Evolutionary conservation across 371 early-diverging fungal genomes (phyloP), one percentile per base, ranked within the genome.

Genomic region (Mucor velutinosus): DNA sequence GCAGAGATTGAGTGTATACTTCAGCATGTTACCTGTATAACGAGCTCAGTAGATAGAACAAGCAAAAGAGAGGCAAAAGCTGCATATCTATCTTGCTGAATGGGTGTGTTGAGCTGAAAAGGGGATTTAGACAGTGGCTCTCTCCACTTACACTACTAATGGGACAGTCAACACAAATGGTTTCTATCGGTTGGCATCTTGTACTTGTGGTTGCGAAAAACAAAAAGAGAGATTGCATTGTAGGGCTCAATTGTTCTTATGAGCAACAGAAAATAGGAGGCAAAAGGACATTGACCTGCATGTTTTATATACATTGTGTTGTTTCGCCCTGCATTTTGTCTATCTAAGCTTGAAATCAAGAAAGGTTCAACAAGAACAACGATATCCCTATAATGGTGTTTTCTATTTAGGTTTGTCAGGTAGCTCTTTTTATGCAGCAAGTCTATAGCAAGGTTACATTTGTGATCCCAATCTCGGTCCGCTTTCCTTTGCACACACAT

Each of bases 21-120:
- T 17, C 5, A 25, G 25, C 12, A 27, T 27, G 21, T 41, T 17
- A 61, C 66, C 65, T 65, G 32, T 70, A 58, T 43, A 70, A 60
- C 14, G 60, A 65, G 43, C 60, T 53, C 12, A 70, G 55, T 17
- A 70, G 32, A 55, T 60, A 60, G 43, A 65, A 65, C 11, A 53
- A 15, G 32, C 70, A 70, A 23, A 70, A 53, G 39, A 65, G 21
- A n/a, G 65, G 49, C 21, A 65, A 33, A 4, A 70, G 60, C 25
- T 59, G 65, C 2, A 53, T 45, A 45, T 70, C 70, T 23, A 70
- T 10, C 41, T 69, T 69, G 2, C 64, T 64, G 3, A 33, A 27
- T 17, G 49, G 0, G 6, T 14, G 41, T 17, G 41, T 41, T 41
- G 41, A 41, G 41, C 17, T 12, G 0, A 7, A 41, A 41, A 17